Conservation (phyloP, 169 alveolate species). For the Hammondia hammondi region DNA sequence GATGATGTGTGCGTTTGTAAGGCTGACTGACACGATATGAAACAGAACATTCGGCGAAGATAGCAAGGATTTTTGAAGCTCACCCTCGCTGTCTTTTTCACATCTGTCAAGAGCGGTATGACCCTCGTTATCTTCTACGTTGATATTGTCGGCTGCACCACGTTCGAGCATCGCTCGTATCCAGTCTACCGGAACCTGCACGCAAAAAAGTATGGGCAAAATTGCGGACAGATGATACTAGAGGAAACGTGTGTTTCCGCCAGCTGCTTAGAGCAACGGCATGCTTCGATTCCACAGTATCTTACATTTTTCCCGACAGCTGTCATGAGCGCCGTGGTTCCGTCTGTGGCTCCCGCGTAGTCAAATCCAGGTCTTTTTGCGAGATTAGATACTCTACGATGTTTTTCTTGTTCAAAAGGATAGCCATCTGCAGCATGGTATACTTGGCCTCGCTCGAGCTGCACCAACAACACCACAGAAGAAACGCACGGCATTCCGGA, state of each 20-base stretch:
- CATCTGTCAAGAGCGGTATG: conserved; percentile 65
- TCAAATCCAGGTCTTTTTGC: conserved; percentile 63
- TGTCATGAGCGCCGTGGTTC: conserved; percentile 62
- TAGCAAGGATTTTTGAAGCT: not conserved
- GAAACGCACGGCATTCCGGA: not conserved
- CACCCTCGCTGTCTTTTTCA: conserved; percentile 42
- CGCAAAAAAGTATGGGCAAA: not conserved
- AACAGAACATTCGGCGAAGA: not conserved
- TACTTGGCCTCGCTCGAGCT: conserved; percentile 64
- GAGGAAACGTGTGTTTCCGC: no score
- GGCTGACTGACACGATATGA: no score
- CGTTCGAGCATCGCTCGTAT: conserved; percentile 65
- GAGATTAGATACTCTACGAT: conserved; percentile 65
- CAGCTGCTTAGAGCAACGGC: not conserved
- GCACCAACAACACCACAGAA: not conserved
- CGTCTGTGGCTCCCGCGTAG: conserved; percentile 65
- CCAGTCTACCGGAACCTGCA: conserved; percentile 65
- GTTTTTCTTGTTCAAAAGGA: conserved; percentile 58
- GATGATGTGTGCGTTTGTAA: no score
- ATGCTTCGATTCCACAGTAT: not conserved
- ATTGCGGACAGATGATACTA: no score
- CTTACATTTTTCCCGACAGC: conserved; percentile 59
- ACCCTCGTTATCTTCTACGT: conserved; percentile 64
- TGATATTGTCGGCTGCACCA: conserved; percentile 56
- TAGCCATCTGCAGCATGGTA: conserved; percentile 64